These are phyloP conservation scores for Fusarium papillatum DNA, from an alignment of 2,329 filamentous ascomycete genomes.

Conservation along the genomic window DNA sequence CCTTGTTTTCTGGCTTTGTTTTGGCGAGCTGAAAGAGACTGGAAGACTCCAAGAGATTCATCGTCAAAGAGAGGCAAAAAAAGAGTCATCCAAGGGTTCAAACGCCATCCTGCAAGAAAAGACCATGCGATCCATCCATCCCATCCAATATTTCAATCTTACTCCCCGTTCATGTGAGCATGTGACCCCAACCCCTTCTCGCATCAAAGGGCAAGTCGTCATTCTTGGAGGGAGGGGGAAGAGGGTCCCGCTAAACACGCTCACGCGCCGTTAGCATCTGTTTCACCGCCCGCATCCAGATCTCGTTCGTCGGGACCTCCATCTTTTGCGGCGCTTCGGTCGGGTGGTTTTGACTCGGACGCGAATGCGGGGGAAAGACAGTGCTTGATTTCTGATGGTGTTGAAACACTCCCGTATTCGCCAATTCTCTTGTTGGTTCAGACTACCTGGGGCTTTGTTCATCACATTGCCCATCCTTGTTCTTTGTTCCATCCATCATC, in stretches of 20 bases:
- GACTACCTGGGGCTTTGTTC: background rate
- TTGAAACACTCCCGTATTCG: background rate
- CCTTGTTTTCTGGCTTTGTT: background rate
- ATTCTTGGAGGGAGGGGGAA: background rate
- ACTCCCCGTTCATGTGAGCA: slow-evolving; percentile 1
- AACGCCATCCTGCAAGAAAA: background rate
- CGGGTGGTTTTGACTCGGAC: slow-evolving; percentile 2
- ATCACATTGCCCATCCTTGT: slow-evolving; percentile 4
- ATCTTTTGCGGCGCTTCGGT: slow-evolving; percentile 1
- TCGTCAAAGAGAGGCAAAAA: background rate
- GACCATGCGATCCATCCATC: background rate
- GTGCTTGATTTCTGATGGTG: background rate
- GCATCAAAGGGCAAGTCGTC: background rate
- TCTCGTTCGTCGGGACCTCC: background rate
- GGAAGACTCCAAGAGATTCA: background rate
- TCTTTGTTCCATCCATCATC: background rate
- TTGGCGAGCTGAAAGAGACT: background rate
- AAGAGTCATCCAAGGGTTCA: background rate
- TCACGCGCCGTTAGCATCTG: slow-evolving; percentile 30
- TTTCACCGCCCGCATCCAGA: slow-evolving; percentile 31
- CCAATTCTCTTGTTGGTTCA: background rate
- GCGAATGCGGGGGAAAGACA: background rate
- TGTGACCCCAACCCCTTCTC: background rate
- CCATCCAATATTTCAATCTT: background rate
- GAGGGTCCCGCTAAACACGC: background rate